phyloP scores from a whole-genome alignment of 768 basidiomycete species.

The Candolleomyces efflorescens region DNA sequence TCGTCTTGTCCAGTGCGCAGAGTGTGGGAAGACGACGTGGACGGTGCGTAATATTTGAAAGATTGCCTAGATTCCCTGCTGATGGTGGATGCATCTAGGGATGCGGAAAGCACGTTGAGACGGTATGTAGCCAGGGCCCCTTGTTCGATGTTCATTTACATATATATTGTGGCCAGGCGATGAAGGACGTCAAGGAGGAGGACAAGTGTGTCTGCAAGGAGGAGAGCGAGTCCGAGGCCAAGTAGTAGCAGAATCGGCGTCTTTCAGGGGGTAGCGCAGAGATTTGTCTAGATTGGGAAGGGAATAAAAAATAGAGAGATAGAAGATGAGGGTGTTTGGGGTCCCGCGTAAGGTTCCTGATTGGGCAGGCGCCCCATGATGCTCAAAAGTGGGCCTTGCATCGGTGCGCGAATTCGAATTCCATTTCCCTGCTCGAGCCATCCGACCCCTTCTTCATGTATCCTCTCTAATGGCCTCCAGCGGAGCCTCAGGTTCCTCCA shows the following conservation, averaged over 20 bases:
- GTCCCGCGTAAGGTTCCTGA: conserved; percentile 17
- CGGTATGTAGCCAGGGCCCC: conserved; percentile 29
- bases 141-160: not conserved
- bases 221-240: conserved; percentile 9
- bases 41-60: conserved; percentile 37
- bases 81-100: conserved; percentile 43
- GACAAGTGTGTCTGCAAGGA: conserved; percentile 38
- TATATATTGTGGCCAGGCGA: conserved; percentile 31
- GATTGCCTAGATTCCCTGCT: not conserved
- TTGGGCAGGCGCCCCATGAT: conserved; percentile 28
- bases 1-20: conserved; percentile 50
- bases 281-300: conserved; percentile 14
- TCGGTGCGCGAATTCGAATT: not conserved
- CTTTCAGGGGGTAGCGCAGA: not conserved
- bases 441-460: conserved; percentile 11
- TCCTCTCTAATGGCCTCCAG: conserved; percentile 13
- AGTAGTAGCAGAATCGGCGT: not conserved
- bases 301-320: conserved; percentile 11
- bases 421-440: conserved; percentile 11
- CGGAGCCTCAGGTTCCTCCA: conserved; percentile 11
- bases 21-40: conserved; percentile 72
- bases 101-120: conserved; percentile 63
- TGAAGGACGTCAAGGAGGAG: conserved; percentile 43
- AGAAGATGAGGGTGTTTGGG: conserved; percentile 22
- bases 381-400: conserved; percentile 23